Evolutionary conservation across 1,139 yeast species (phyloP).

Genomic region (Pichia kudriavzevii): DNA sequence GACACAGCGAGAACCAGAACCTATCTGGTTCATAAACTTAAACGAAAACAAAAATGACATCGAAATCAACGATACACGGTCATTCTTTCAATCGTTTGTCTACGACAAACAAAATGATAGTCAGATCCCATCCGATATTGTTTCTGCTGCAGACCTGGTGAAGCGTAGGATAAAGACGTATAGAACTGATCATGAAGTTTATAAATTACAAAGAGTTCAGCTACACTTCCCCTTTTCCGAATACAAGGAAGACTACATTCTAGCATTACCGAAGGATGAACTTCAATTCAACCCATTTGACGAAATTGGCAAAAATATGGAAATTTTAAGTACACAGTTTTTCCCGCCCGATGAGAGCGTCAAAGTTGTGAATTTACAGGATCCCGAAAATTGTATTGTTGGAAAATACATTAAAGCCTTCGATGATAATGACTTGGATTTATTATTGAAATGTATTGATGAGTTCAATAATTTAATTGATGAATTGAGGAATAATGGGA

Average conservation of each 20-base stretch:
- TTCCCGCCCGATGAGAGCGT: constrained; percentile 39
- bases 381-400: constrained; percentile 38
- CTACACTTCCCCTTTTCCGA: constrained; percentile 34
- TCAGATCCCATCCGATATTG: constrained; percentile 8
- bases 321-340: constrained; percentile 36
- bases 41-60: constrained; percentile 16
- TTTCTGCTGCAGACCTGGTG: constrained; percentile 20
- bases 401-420: constrained; percentile 38
- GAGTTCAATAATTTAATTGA: constrained; percentile 36
- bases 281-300: constrained; percentile 63
- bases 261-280: constrained; percentile 34
- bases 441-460: constrained; percentile 30
- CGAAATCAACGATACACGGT: constrained; percentile 18
- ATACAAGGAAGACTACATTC: constrained; percentile 26
- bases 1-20: constrained; percentile 7
- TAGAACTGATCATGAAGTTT: constrained; percentile 19
- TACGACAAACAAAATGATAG: constrained; percentile 12
- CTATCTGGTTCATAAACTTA: constrained; percentile 29
- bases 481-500: constrained; percentile 26
- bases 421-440: constrained; percentile 30
- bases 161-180: constrained; percentile 16
- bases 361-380: constrained; percentile 30
- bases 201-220: constrained; percentile 20
- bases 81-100: constrained; percentile 18
- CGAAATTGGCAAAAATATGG: constrained; percentile 62